Base-by-base conservation (phyloP, 352 stramenopile genomes). In the Phytopythium chamaehyphon region DNA sequence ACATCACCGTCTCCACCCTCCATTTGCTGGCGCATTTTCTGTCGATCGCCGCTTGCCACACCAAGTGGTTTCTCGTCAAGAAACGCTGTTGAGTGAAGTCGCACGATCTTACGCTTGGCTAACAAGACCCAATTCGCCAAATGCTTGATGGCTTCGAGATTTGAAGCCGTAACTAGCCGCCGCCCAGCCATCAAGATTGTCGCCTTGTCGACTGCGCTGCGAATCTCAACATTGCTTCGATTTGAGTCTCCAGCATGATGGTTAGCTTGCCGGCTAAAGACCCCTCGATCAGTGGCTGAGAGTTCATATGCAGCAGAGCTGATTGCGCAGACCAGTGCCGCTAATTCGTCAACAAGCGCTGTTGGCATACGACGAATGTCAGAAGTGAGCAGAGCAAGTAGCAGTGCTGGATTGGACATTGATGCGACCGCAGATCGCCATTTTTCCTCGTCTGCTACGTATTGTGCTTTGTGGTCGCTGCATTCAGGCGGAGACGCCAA, bases 61-160 rank as follows among this genome's bases (percentile, higher is more conserved):
- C 59, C 43, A 21, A 10, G 1, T 51, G 46, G 14, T 40, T 47
- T 19, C 14, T 14, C 44, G 16, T 79, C 57, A 16, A 22, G 47
- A 42, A 33, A 31, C 11, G 57, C 66, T 5, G 64, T 73, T 21
- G 66, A 58, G 49, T 86, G 65, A 18, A 90, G 64, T 15, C 73
- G 73, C 36, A 70, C 68, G 37, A 86, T 64, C 57, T 90, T 87
- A 35, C 80, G 80, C 47, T 88, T 88, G 16, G 78, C 80, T 9
- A 93, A 57, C 21, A 91, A 51, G 14, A 91, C 76, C 83, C 83
- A 93, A 49, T 90, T 90, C 16, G 76, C 76, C 22, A 95, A 61
- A 57, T 92, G 76, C 14, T 83, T 69, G 22, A 91, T 59, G 35
- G 71, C 68, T 40, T 93, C 83, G n/a, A 93, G 47, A 50, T 91